Base-by-base conservation (phyloP, 768 basidiomycete genomes). In the Neoboletus brunneissimus region DNA sequence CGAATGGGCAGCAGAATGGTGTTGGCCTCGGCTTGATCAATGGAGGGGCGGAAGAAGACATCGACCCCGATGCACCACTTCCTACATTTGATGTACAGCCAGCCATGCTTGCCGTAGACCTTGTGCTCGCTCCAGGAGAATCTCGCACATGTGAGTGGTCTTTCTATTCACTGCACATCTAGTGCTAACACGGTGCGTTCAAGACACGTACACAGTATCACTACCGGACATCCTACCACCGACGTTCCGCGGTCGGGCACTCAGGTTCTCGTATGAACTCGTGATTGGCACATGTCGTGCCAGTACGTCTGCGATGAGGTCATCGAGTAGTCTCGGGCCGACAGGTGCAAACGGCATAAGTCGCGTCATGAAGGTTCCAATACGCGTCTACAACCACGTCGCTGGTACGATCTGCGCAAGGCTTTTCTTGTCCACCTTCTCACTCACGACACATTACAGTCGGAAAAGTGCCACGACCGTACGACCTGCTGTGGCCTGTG, bases 301-400 rank as follows among this genome's bases (percentile, higher is more conserved):
- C 13, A 75, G 77, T 40, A 46, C 66, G 10, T 58, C 74, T 34
- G 64, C 56, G 37, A 61, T 63, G 63, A 53, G 61, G 49, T 69
- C 68, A 37, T 64, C 72, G 49, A 64, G 73, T 55, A 65, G 72
- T 47, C 49, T 64, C 10, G 68, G 77, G 18, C 59, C 71, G 25
- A 66, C 69, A 13, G 76, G 75, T 43, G 75, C 72, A 35, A 81
- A 77, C 59, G 83, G 82, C 63, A 76, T 78, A 54, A 89, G 90
- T 71, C 76, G 85, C 34, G 82, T 94, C 3, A 91, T 96, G 88
- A 90, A 89, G 49, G 88, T 98, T 1, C 96, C 96, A 0, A 87
- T 99, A 44, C 77, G 94, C 23, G 78, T 98, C 6, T 98, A 97
- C 73, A 94, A 92, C 55, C 78, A 94, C 60, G 90, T 97, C 55